phyloP scores from a whole-genome alignment of 164 flowering plant genomes.

The Annona squamosa region DNA sequence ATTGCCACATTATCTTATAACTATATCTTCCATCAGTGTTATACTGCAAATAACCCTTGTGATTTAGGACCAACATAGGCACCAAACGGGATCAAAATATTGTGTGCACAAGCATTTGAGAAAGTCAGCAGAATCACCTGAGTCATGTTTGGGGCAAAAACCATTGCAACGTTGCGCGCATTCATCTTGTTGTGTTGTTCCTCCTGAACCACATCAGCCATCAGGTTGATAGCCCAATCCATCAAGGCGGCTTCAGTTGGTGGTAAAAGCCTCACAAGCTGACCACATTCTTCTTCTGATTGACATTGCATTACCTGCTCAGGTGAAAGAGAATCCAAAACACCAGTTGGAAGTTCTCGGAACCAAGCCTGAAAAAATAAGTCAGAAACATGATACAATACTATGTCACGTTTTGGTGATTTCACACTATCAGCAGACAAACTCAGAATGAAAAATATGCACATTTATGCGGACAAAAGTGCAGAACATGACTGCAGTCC shows the following conservation, averaged over 20 bases:
- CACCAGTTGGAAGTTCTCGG: constrained; percentile 77
- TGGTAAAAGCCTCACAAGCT: constrained; percentile 59
- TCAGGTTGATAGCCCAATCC: constrained; percentile 85
- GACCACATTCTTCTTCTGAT: constrained; percentile 62
- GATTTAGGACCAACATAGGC: no score
- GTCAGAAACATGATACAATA: background rate
- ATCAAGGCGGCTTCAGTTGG: constrained; percentile 70
- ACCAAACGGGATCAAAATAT: no score
- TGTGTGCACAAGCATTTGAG: no score
- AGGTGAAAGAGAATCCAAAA: constrained; percentile 64
- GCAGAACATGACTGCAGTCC: no score
- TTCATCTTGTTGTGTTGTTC: constrained; percentile 77
- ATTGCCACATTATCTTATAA: no score
- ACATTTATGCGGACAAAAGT: no score
- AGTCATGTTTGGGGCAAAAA: constrained; percentile 87
- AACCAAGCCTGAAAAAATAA: constrained; percentile 64
- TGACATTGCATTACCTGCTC: constrained; percentile 77
- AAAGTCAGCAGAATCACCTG: constrained; percentile 29
- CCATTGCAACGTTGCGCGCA: constrained; percentile 79
- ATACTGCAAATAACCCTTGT: no score
- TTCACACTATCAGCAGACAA: no score
- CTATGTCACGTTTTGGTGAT: background rate
- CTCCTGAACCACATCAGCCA: constrained; percentile 80
- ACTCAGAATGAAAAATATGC: no score
- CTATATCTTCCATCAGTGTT: no score